Evolutionary conservation across 352 stramenopile species (phyloP).

Genomic region (Aphanomyces stellatus): DNA sequence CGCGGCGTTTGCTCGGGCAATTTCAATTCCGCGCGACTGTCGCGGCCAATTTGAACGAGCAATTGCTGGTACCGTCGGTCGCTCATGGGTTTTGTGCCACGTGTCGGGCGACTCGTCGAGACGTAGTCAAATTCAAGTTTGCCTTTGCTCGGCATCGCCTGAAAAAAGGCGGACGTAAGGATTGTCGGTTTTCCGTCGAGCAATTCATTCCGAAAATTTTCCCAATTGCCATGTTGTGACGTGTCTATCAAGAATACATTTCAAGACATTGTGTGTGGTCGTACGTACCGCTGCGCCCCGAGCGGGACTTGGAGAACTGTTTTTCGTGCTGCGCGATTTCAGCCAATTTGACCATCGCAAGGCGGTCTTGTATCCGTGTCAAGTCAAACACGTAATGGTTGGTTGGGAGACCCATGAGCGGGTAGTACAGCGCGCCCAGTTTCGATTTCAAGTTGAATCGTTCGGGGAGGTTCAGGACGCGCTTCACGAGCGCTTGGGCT

Average conservation of each 20-base stretch:
- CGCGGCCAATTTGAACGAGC: slow-evolving; percentile 26
- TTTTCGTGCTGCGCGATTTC: slow-evolving; percentile 81
- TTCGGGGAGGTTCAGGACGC: slow-evolving; percentile 55
- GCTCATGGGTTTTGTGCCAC: slow-evolving; percentile 50
- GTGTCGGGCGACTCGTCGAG: slow-evolving; percentile 62
- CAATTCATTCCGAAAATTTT: slow-evolving; percentile 89
- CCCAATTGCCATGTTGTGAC: slow-evolving; percentile 86
- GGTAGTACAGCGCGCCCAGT: slow-evolving; percentile 73
- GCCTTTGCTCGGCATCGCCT: slow-evolving; percentile 49
- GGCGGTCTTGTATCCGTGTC: slow-evolving; percentile 58
- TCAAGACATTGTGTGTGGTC: not conserved
- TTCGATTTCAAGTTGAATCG: slow-evolving; percentile 60
- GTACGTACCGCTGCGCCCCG: slow-evolving; percentile 24
- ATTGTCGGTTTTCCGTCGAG: slow-evolving; percentile 62
- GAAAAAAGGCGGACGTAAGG: slow-evolving; percentile 71
- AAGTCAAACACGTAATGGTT: slow-evolving; percentile 74
- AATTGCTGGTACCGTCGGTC: slow-evolving; percentile 65
- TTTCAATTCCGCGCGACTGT: not conserved
- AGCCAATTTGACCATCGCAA: slow-evolving; percentile 63
- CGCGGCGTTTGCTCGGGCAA: not conserved
- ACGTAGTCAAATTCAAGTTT: slow-evolving; percentile 88
- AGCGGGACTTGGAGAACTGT: slow-evolving; percentile 31
- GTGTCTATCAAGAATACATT: slow-evolving; percentile 35
- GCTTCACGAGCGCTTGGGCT: slow-evolving; percentile 58
- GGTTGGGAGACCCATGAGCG: slow-evolving; percentile 75